Conservation (phyloP, 176 grass and related monocot genomes). For the Puccinellia tenuiflora region DNA sequence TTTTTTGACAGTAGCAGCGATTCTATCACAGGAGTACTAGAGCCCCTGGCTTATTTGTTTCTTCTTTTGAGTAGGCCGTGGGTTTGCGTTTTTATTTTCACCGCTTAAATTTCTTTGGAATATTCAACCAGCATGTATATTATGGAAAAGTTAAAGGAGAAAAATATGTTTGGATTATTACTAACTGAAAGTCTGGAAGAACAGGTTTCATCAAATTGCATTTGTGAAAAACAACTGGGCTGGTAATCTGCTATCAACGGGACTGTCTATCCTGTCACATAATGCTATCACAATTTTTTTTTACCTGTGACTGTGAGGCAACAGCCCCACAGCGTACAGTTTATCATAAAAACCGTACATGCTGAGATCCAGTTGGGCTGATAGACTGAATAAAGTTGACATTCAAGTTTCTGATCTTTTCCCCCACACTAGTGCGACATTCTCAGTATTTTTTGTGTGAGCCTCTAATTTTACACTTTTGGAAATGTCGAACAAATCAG, state of each 20-base stretch:
- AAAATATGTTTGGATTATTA: constrained; percentile 2
- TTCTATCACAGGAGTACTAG: neutral
- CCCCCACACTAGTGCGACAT: neutral
- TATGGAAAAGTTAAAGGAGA: neutral
- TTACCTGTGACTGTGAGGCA: neutral
- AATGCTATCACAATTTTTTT: neutral
- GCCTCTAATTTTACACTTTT: constrained; percentile 8
- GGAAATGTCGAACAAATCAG: neutral
- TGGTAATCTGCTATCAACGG: neutral
- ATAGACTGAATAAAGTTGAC: neutral
- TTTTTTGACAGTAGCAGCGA: neutral
- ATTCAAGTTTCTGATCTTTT: neutral
- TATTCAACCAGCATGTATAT: constrained; percentile 4
- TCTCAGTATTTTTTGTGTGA: neutral
- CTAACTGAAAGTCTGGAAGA: neutral
- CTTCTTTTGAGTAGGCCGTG: neutral
- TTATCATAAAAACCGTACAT: neutral
- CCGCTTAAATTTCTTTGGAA: neutral
- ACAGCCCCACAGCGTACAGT: neutral
- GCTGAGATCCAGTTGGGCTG: neutral
- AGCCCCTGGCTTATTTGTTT: neutral
- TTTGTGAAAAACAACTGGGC: neutral
- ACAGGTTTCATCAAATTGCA: neutral
- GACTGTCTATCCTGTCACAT: neutral
- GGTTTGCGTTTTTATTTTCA: constrained; percentile 2